A percentile compares a stretch with the other conserved stretches of the same genome.
Conservation (phyloP, 1,139 yeast species). For the Debaryomyces psychrophilus region DNA sequence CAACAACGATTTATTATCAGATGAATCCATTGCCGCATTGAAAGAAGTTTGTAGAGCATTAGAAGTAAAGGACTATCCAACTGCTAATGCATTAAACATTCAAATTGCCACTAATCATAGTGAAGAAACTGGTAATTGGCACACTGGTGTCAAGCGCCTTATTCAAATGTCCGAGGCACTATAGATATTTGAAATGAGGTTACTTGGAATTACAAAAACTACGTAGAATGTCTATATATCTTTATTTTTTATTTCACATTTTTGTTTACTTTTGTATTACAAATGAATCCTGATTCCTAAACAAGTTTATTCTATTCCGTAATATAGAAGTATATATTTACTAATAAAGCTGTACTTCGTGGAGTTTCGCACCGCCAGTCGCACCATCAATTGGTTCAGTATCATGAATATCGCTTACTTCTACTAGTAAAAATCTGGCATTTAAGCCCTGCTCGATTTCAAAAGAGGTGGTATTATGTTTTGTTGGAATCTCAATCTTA, state of each 20-base stretch:
- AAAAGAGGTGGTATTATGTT: constrained; percentile 51
- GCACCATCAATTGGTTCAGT: constrained; percentile 34
- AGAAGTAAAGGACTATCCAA: constrained; percentile 54
- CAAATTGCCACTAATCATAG: constrained; percentile 68
- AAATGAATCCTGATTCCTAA: background rate
- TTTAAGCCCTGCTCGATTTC: constrained; percentile 28
- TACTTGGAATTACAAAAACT: background rate
- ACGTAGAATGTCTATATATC: constrained; percentile 6
- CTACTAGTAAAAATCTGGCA: constrained; percentile 51
- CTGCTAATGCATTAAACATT: constrained; percentile 60
- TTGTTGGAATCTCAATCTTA: constrained; percentile 43
- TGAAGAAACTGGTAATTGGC: constrained; percentile 89
- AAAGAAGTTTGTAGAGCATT: constrained; percentile 55
- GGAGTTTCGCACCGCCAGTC: constrained; percentile 57
- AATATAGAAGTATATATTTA: background rate
- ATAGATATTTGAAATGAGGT: constrained; percentile 17
- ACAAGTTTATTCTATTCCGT: constrained; percentile 1
- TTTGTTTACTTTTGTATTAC: constrained; percentile 1
- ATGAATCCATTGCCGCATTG: constrained; percentile 59
- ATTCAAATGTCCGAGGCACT: constrained; percentile 72
- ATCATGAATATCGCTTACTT: constrained; percentile 52
- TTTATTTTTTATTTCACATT: background rate
- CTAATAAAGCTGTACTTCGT: constrained; percentile 49
- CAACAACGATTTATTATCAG: constrained; percentile 66
- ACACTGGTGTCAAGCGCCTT: constrained; percentile 87